Base-by-base conservation (phyloP, 106 monocot species). In the Phalaenopsis equestris region DNA sequence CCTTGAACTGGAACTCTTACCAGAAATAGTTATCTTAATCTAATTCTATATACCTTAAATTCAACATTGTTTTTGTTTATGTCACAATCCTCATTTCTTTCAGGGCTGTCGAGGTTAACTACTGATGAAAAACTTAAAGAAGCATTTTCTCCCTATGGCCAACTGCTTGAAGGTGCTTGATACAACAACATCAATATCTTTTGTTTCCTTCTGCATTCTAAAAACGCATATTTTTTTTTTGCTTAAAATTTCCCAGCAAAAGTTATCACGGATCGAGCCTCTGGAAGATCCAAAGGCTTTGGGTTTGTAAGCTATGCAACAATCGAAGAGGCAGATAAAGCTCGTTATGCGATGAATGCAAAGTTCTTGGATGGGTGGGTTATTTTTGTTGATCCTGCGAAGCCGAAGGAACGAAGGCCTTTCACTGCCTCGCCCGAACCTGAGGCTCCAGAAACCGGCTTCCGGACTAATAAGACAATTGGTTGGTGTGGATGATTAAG, bases 281-380 rank as follows among this genome's bases (percentile, higher is more conserved):
- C 96, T 4, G 96, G 96, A 42, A 86, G 96, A 81, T 96, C 96
- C 8, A 96, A 96, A 80, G 96, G 96, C 17, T 94, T 92, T 80
- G 96, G 86, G 14, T 96, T 94, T 79, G 83, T 96, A 1, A 85
- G 81, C 19, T 94, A 92, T 85, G 85, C 90, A 41, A 87, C 83
- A 39, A 85, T 89, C 38, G 90, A 91, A 80, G 92, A 94, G 64
- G 96, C 96, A 37, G 90, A 94, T 38, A 89, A 89, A 75, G 94
- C 94, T 61, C 81, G 96, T 42, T 81, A 90, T 52, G 94, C 87
- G 21, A 92, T 96, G 94, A 92, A 96, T 47, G 96, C 90, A 10
- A 92, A 92, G 75, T 96, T 92, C 85, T 83, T 94, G 73, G 96
- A 96, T 83, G 96, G 94, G 12, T 96, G 96, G 94, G 92, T 96